Conservation (phyloP, 768 basidiomycete species). For the Tylopilus rubrobrunneus region DNA sequence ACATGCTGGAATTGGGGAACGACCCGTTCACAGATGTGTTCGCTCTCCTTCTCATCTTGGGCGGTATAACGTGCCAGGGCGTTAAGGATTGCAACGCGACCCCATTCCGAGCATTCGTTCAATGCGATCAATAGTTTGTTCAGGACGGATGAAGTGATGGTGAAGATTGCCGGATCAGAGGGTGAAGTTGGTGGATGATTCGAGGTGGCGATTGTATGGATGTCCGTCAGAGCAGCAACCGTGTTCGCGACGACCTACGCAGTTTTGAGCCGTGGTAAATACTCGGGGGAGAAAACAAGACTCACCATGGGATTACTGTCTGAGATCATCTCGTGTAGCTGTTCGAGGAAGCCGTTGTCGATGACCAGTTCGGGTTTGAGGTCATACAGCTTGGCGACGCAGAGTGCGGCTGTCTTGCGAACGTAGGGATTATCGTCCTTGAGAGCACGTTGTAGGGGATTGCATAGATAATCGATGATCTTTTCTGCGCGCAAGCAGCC, state of each 20-base stretch:
- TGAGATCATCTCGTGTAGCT: slow-evolving; percentile 86
- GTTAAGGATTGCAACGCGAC: slow-evolving; percentile 87
- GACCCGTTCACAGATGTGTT: slow-evolving; percentile 98
- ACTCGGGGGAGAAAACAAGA: neutral
- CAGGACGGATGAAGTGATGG: slow-evolving; percentile 77
- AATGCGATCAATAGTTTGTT: slow-evolving; percentile 91
- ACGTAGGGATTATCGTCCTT: slow-evolving; percentile 98
- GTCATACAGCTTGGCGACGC: slow-evolving; percentile 97
- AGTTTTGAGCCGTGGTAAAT: neutral
- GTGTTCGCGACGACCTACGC: slow-evolving; percentile 94
- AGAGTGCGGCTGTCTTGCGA: slow-evolving; percentile 94
- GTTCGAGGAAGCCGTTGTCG: slow-evolving; percentile 90
- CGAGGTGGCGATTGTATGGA: slow-evolving; percentile 69
- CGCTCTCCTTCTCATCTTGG: slow-evolving; percentile 89
- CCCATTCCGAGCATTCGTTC: slow-evolving; percentile 99
- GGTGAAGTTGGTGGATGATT: slow-evolving; percentile 46
- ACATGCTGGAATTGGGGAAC: slow-evolving; percentile 98
- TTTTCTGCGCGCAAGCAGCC: slow-evolving; percentile 95
- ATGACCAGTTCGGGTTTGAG: slow-evolving; percentile 93
- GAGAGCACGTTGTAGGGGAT: slow-evolving; percentile 87
- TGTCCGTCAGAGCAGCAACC: slow-evolving; percentile 88
- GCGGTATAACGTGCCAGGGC: slow-evolving; percentile 82
- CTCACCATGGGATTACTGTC: slow-evolving; percentile 96
- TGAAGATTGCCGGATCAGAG: slow-evolving; percentile 67
- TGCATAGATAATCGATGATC: slow-evolving; percentile 98